These are phyloP conservation scores for Podospora australis DNA, from an alignment of 495 filamentous ascomycete genomes.

Conservation along the genomic window DNA sequence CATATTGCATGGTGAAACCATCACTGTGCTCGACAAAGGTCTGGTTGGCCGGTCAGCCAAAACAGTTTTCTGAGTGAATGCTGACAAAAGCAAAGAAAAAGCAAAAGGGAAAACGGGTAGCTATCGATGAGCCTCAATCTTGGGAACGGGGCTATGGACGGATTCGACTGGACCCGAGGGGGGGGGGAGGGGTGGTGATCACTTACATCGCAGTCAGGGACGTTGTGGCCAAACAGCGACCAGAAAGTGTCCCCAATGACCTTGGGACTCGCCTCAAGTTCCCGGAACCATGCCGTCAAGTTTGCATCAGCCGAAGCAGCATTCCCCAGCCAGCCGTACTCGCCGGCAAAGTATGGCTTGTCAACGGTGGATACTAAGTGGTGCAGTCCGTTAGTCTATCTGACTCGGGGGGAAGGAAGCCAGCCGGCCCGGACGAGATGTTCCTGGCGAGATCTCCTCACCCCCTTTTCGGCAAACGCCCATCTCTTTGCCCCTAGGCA, in stretches of 20 bases:
- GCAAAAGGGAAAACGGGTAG: neutral
- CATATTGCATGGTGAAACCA: constrained; percentile 44
- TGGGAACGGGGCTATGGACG: too few relatives aligned
- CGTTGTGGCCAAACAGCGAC: constrained; percentile 48
- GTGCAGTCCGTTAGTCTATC: neutral
- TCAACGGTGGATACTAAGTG: constrained; percentile 23
- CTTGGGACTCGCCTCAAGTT: constrained; percentile 36
- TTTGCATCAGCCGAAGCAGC: constrained; percentile 20
- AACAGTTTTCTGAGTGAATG: neutral
- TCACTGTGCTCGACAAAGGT: constrained; percentile 36
- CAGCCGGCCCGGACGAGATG: neutral
- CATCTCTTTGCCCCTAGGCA: too few relatives aligned
- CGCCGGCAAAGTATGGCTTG: constrained; percentile 44
- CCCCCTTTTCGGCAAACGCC: neutral
- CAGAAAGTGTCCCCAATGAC: constrained; percentile 44
- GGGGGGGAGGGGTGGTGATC: neutral
- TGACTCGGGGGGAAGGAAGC: neutral
- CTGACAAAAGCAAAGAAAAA: neutral
- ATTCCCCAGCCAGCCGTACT: constrained; percentile 46
- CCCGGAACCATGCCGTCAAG: constrained; percentile 37
- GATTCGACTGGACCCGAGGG: neutral
- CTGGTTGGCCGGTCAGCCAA: constrained; percentile 12
- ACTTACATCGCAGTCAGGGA: constrained; percentile 40
- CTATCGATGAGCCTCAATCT: too few relatives aligned
- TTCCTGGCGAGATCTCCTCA: neutral